Base-by-base conservation (phyloP, 164 flowering plant genomes). In the Liriodendron chinense region DNA sequence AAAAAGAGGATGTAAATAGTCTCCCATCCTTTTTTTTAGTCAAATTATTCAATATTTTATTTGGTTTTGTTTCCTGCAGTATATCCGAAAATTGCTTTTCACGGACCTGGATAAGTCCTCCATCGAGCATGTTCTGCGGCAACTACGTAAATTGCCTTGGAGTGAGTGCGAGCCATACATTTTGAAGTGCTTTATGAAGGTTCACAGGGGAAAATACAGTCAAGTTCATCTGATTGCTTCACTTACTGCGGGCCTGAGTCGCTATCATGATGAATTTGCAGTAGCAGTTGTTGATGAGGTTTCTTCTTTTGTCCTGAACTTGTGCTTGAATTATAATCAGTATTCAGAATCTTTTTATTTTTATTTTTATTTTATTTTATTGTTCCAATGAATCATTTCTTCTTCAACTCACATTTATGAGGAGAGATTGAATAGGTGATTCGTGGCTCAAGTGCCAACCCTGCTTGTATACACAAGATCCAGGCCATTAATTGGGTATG, bases 221-320 rank as follows among this genome's bases (percentile, higher is more conserved):
- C 98, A 96, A 80, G 96, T 96, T 82, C 96, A 96, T 81, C 83
- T 96, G 84, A 85, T 96, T 87, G 98, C 99, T 71, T 94, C 93
- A 68, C 97, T 96, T 50, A 91, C 98, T 68, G 94, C 97, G 84
- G 92, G 97, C 66, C 79, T 96, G 82, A 94, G 99, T 78, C 97
- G 97, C 77, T 89, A 92, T 79, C 99, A 96, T 85, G 98, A 96
- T 90, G 95, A 91, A 73, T 96, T 96, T 86, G 93, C 97, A 10
- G 98, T 96, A 21, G 93, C 95, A 76, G 95, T 94, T 80, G 97
- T 92, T 74, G 99, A 96, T 78, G 97, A 96, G 99, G 99, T 96
- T 75, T 24, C 85, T 75, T 57, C 72, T 64, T 72, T 72, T 20
- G 13, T 76, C 57, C 25, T 65, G 24, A 22, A 76, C 22, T 70